Evolutionary conservation across 1,284 basidiomycete genomes (phyloP).

Genomic region (Bondarzewia mesenterica): DNA sequence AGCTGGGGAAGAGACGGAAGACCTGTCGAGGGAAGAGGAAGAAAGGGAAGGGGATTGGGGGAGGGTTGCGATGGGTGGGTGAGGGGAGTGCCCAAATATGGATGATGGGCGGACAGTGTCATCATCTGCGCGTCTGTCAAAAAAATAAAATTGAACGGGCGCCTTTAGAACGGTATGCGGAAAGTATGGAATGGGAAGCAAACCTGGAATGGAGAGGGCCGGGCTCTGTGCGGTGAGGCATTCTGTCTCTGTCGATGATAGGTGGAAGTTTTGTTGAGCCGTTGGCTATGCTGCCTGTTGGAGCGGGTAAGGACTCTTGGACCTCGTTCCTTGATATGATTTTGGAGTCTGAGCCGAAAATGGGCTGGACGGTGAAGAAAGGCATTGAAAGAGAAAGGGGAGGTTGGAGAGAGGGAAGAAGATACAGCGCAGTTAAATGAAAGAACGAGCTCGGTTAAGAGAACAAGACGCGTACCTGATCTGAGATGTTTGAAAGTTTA

Average conservation of each 20-base stretch:
- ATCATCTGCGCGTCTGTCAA: slow-evolving; percentile 24
- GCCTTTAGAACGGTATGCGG: slow-evolving; percentile 9
- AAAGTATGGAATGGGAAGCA: slow-evolving; percentile 15
- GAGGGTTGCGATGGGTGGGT: slow-evolving; percentile 47
- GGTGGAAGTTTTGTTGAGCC: slow-evolving; percentile 2
- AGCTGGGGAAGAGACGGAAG: slow-evolving; percentile 48
- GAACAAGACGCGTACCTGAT: no score
- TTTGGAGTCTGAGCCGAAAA: no score
- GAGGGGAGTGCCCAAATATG: slow-evolving; percentile 38
- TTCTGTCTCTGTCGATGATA: slow-evolving; percentile 17
- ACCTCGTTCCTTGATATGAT: background rate
- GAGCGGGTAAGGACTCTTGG: background rate
- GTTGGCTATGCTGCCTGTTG: slow-evolving; percentile 4
- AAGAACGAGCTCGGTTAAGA: no score
- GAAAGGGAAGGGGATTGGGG: slow-evolving; percentile 58
- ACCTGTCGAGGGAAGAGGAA: slow-evolving; percentile 47
- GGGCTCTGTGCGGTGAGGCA: slow-evolving; percentile 40
- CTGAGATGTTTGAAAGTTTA: no score
- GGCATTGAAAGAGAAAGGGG: no score
- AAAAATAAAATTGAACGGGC: slow-evolving; percentile 8
- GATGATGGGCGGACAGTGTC: slow-evolving; percentile 29
- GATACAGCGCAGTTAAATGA: no score
- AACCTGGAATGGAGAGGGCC: slow-evolving; percentile 33
- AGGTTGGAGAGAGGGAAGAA: no score
- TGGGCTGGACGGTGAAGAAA: no score